Conservation (phyloP, 2,329 filamentous ascomycete species). For the Pyrenophora tritici-repentis region DNA sequence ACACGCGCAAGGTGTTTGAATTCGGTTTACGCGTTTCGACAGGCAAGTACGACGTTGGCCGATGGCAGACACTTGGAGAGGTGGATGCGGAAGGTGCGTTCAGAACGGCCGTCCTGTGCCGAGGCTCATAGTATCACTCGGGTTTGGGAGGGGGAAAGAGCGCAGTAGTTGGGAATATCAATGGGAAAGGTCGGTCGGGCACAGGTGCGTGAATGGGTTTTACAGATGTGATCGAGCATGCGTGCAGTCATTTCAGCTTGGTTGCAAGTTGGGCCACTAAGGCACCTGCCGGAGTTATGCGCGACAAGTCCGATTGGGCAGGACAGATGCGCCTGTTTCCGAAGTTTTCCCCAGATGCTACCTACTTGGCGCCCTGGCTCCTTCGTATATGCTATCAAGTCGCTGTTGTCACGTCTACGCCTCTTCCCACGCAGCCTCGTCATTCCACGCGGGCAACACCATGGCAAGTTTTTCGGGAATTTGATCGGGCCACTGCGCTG, state of each 20-base stretch:
- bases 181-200: not conserved
- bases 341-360: constrained; percentile 2
- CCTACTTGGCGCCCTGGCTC: not conserved
- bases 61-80: too few relatives aligned
- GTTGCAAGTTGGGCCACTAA: constrained; percentile 11
- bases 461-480: constrained; percentile 57
- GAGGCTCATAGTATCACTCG: too few relatives aligned
- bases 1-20: too few relatives aligned
- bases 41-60: too few relatives aligned
- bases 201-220: not conserved
- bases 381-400: not conserved
- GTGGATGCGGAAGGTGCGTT: too few relatives aligned
- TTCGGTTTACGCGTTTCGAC: too few relatives aligned
- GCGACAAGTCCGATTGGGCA: constrained; percentile 10
- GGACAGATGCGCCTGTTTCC: constrained; percentile 1
- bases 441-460: constrained; percentile 60
- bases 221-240: constrained; percentile 1
- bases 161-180: not conserved
- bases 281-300: constrained; percentile 14
- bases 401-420: not conserved
- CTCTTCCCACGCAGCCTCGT: constrained; percentile 43
- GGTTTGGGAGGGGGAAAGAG: not conserved
- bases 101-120: too few relatives aligned
- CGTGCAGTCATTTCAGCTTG: constrained; percentile 10
- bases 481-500: constrained; percentile 59